phyloP scores from a whole-genome alignment of 2,329 filamentous ascomycete species.

The Pestalotiopsis sp. region DNA sequence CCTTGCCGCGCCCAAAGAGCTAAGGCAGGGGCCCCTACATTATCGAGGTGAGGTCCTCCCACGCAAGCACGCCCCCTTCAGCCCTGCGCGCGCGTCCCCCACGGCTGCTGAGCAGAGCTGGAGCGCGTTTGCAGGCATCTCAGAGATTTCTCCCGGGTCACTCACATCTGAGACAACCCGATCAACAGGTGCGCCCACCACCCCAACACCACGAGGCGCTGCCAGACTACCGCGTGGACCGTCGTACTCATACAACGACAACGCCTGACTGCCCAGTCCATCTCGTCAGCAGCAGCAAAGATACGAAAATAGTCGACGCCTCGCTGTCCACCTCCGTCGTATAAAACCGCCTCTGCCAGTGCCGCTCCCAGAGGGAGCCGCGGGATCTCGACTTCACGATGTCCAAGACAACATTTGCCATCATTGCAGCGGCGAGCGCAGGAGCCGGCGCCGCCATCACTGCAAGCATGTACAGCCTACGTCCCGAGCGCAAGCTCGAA shows the following conservation, averaged over 20 bases:
- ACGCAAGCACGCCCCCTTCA: neutral
- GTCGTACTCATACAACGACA: slow-evolving; percentile 9
- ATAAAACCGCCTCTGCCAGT: slow-evolving; percentile 14
- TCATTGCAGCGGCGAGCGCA: slow-evolving; percentile 76
- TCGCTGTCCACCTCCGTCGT: neutral
- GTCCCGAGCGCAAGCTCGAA: slow-evolving; percentile 43
- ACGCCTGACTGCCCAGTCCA: slow-evolving; percentile 10
- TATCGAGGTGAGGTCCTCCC: neutral
- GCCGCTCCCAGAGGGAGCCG: slow-evolving; percentile 17
- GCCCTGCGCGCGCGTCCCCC: neutral
- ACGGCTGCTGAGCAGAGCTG: neutral
- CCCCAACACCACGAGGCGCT: slow-evolving; percentile 12
- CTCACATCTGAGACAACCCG: slow-evolving; percentile 5
- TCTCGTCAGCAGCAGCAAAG: neutral
- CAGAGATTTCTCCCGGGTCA: slow-evolving; percentile 7
- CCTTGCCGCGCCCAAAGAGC: neutral
- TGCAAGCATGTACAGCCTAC: slow-evolving; percentile 66
- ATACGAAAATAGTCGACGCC: neutral
- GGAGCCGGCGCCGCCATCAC: slow-evolving; percentile 77
- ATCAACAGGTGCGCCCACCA: slow-evolving; percentile 10
- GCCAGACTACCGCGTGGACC: slow-evolving; percentile 11
- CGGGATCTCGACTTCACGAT: slow-evolving; percentile 47
- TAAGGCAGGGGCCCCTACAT: slow-evolving; percentile 5
- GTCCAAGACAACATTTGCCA: slow-evolving; percentile 78
- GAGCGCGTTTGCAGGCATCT: neutral